A percentile compares a stretch with the other conserved stretches of the same genome.
Conservation (phyloP, 1,284 basidiomycete species). For the Naganishia sp. region DNA sequence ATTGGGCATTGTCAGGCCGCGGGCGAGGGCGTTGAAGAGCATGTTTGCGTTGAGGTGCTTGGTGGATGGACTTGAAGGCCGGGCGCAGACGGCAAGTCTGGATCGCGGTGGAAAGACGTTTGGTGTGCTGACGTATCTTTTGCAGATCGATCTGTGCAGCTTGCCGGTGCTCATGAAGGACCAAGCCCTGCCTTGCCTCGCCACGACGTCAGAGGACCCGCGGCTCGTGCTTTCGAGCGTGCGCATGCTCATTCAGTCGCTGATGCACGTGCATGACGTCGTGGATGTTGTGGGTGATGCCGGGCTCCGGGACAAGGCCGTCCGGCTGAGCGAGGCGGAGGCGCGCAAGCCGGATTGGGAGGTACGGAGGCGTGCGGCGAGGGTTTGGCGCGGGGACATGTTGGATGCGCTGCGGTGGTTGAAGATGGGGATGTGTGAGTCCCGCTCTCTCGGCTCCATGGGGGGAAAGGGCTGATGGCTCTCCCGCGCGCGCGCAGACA, state of each 20-base stretch:
- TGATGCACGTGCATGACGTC: slow-evolving; percentile 13
- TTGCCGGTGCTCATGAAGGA: slow-evolving; percentile 8
- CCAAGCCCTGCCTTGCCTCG: background rate
- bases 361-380: background rate
- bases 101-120: background rate
- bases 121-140: background rate
- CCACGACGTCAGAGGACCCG: slow-evolving; percentile 10
- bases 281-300: slow-evolving; percentile 3
- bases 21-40: slow-evolving; percentile 7
- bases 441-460: background rate
- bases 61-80: background rate
- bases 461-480: background rate
- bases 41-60: slow-evolving; percentile 17
- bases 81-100: background rate
- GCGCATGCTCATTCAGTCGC: background rate
- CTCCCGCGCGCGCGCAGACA: background rate
- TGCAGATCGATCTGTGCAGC: background rate
- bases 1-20: background rate
- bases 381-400: slow-evolving; percentile 15
- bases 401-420: slow-evolving; percentile 23
- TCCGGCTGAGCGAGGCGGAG: slow-evolving; percentile 5
- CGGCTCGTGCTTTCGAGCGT: slow-evolving; percentile 5
- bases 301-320: background rate
- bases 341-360: slow-evolving; percentile 14
- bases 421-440: slow-evolving; percentile 25